Evolutionary conservation across 1,139 yeast genomes (phyloP), one percentile per base, ranked within the genome.

Genomic region (Torulaspora globosa): DNA sequence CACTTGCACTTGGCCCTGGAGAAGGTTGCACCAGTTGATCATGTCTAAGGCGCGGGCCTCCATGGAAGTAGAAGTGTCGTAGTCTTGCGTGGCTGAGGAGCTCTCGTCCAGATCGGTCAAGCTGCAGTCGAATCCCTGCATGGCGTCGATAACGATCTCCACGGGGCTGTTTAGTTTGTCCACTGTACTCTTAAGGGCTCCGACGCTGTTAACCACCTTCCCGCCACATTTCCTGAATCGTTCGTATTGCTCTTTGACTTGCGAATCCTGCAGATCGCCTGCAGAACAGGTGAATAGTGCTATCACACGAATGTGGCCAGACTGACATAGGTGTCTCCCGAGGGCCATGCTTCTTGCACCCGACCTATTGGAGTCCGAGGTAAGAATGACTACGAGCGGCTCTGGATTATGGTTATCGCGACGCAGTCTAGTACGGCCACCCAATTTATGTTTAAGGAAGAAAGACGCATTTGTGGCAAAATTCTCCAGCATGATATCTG

Each of bases 101-200:
- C 83, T 41, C 74, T 79, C 43, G 67, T 73, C 66, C 42, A 76
- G 59, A 50, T 74, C 78, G 10, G 58, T 53, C 43, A 87, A 66
- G 49, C 80, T 85, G 38, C 80, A 79, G 57, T 86, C 95, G 54
- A 80, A 85, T 1, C 96, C 96, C 64, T 86, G 89, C 54, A 88
- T 70, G 0, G 89, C 94, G 63, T 88, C 97, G 27, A 88, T 61
- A 11, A 88, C 76, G 46, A 88, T 70, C 60, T 87, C 95, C 14
- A 84, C 79, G 0, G 95, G 95, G 0, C 88, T 78, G 41, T 83
- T 84, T 39, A 81, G 68, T 50, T 75, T 76, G 6, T 54, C 56
- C 19, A 72, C 59, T 12, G 69, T 58, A 12, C 67, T 68, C 12
- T 61, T 59, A 40, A 78, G 52, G 39, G 63, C 62, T 4, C 63